Conservation (phyloP, 1,139 yeast genomes). For the Eremothecium cymbalariae region DNA sequence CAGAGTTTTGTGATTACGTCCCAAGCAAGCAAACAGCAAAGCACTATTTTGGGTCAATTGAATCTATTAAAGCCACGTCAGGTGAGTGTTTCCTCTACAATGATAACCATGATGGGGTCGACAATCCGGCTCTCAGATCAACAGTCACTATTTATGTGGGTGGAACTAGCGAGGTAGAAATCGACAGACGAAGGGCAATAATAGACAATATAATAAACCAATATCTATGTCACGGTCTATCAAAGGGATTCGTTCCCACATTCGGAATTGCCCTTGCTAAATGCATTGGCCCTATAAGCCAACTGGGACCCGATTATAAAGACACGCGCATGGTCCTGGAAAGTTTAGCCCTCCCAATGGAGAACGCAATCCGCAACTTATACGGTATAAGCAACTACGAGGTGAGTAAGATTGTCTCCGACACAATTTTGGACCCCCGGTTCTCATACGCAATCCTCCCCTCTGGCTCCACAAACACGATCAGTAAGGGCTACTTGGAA, state of each 20-base stretch:
- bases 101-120: conserved; percentile 11
- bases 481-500: conserved; percentile 18
- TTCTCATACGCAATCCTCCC: conserved; percentile 16
- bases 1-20: conserved; percentile 21
- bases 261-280: conserved; percentile 24
- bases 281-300: conserved; percentile 13
- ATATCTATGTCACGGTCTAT: conserved; percentile 22
- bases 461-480: conserved; percentile 9
- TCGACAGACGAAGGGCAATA: conserved; percentile 23
- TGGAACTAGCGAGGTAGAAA: conserved; percentile 25
- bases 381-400: conserved; percentile 15
- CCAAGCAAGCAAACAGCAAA: conserved; percentile 26
- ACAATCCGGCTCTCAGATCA: conserved; percentile 15
- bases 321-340: conserved; percentile 13
- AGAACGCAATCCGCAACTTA: conserved; percentile 14
- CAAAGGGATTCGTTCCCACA: conserved; percentile 25
- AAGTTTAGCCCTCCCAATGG: conserved; percentile 16
- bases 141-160: conserved; percentile 28
- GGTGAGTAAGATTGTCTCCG: conserved; percentile 13
- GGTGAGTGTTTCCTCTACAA: conserved; percentile 30
- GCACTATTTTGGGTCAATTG: conserved; percentile 24
- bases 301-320: conserved; percentile 4
- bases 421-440: conserved; percentile 12
- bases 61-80: conserved; percentile 28
- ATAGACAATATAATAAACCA: conserved; percentile 26